Evolutionary conservation across 805 yeast genomes (phyloP), one percentile per base, ranked within the genome.

Genomic region (Candida loeiensis): DNA sequence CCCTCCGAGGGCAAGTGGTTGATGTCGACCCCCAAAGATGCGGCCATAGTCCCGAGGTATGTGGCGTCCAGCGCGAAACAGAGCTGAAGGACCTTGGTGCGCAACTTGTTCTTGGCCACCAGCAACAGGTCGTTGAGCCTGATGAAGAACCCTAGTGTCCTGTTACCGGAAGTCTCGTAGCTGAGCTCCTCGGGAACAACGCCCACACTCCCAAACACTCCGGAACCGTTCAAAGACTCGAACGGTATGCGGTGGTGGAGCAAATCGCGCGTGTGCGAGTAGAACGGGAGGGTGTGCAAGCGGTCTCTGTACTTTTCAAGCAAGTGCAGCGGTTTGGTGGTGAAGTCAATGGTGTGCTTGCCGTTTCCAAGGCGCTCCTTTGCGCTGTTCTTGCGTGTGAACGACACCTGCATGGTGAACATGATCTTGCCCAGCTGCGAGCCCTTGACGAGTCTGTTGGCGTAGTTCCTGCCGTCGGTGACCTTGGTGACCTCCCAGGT

Each of bases 31-130:
- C 64, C 64, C 16, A 65, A 41, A 0, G 58, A 56, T 13, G 61
- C 48, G 22, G 51, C 22, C 21, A 64, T 43, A 3, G 61, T 45
- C 14, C 62, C 58, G 36, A 66, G 48, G 46, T 50, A 66, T 20
- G 64, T 43, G 20, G 62, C 51, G 44, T 66, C 72, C n/a, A 61
- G 53, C 2, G 51, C 47, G 30, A 50, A 61, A 4, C 57, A 54
- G 18, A 62, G 46, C 30, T 41, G 47, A 16, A 50, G 39, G 40
- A 54, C 45, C 27, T 46, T 49, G n/a, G 58, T 41, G 35, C 43
- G 45, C 12, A 34, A 38, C 32, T 43, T 41, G 41, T 59, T 50
- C 22, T 49, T 46, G n/a, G 68, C 63, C 22, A 46, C 43, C 3
- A 43, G 37, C 22, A 52, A 39, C 42, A 58, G 50, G 39, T 66